Conservation (phyloP, 208 protist species). For the Naegleria lovaniensis region DNA sequence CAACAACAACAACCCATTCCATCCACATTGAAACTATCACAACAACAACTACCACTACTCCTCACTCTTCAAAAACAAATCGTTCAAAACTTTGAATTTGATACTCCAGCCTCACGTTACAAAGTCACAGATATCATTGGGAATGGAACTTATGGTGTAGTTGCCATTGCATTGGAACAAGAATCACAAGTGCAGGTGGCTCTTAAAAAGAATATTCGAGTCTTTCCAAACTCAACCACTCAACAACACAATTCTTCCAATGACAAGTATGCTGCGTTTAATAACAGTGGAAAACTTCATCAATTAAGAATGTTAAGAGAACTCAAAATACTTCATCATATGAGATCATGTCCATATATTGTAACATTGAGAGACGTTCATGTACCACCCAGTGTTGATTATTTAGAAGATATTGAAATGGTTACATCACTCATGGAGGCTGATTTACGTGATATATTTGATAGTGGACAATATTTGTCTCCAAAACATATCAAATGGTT, state of each 20-base stretch:
- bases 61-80: neutral
- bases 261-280: neutral
- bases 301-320: slow-evolving; percentile 90
- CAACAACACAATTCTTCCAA: neutral
- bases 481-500: slow-evolving; percentile 69
- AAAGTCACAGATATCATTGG: slow-evolving; percentile 70
- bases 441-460: slow-evolving; percentile 75
- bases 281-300: neutral
- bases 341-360: slow-evolving; percentile 75
- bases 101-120: slow-evolving; percentile 51
- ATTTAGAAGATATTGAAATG: slow-evolving; percentile 53
- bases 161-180: slow-evolving; percentile 69
- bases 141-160: slow-evolving; percentile 75
- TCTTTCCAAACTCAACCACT: slow-evolving; percentile 66
- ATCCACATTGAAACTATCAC: too few species aligned
- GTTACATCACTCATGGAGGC: slow-evolving; percentile 74
- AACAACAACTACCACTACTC: neutral
- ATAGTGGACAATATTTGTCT: slow-evolving; percentile 51
- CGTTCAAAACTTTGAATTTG: neutral
- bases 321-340: slow-evolving; percentile 79
- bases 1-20: too few species aligned
- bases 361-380: slow-evolving; percentile 34
- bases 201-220: slow-evolving; percentile 92
- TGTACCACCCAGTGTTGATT: neutral
- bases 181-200: slow-evolving; percentile 75